Evolutionary conservation across 768 basidiomycete species (phyloP).

Genomic region (Boletus edulis): DNA sequence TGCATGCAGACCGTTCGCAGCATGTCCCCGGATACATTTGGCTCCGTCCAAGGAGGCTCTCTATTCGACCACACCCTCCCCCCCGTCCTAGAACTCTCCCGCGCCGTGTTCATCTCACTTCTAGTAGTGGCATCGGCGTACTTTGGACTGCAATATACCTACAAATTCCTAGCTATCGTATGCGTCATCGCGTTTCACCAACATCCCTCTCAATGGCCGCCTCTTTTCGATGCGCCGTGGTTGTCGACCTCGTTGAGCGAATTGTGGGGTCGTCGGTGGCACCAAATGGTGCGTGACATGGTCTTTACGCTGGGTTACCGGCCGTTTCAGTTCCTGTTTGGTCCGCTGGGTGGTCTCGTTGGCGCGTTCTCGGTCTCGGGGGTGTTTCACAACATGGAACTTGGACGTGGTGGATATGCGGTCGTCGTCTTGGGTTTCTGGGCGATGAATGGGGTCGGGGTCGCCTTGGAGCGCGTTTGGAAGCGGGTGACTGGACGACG

Average conservation of each 20-base stretch:
- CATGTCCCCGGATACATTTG: conserved; percentile 41
- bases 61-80: conserved; percentile 36
- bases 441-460: conserved; percentile 53
- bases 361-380: conserved; percentile 61
- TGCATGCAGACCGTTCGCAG: conserved; percentile 11
- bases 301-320: conserved; percentile 50
- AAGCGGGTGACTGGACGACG: conserved; percentile 37
- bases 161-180: conserved; percentile 42
- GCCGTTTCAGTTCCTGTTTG: conserved; percentile 43
- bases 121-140: conserved; percentile 46
- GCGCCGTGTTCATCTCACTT: conserved; percentile 43
- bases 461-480: conserved; percentile 49
- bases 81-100: conserved; percentile 30
- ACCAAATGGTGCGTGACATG: conserved; percentile 58
- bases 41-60: conserved; percentile 30
- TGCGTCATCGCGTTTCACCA: conserved; percentile 47
- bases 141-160: conserved; percentile 41
- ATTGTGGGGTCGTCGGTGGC: conserved; percentile 66
- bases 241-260: conserved; percentile 52
- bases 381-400: conserved; percentile 51
- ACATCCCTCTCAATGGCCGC: conserved; percentile 56
- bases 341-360: conserved; percentile 48
- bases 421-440: conserved; percentile 46
- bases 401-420: conserved; percentile 49
- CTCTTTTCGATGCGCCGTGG: conserved; percentile 58